Conservation (phyloP, 306 rosid species). For the Fragaria iinumae region DNA sequence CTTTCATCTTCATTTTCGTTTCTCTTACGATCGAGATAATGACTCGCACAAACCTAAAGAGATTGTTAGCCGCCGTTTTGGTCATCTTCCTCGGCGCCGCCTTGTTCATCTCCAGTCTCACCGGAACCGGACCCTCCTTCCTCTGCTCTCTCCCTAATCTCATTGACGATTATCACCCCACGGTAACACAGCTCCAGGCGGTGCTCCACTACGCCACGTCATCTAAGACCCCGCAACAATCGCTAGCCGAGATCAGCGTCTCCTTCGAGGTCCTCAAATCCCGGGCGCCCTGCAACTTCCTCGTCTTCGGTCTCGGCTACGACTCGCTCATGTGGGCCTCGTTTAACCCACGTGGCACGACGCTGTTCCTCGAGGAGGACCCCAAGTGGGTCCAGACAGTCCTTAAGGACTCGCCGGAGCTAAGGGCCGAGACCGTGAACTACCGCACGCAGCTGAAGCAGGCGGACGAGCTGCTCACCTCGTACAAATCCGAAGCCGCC, state of each 20-base stretch:
- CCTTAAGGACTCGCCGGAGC: conserved; percentile 55
- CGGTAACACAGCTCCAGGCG: conserved; percentile 51
- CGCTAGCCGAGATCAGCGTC: conserved; percentile 57
- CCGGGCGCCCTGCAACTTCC: conserved; percentile 58
- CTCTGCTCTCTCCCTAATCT: conserved; percentile 37
- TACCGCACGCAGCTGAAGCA: conserved; percentile 72
- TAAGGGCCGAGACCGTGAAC: conserved; percentile 55
- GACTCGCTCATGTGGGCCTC: conserved; percentile 97
- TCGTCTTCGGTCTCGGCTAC: conserved; percentile 83
- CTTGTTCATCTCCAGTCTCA: conserved; percentile 34
- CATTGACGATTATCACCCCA: conserved; percentile 16
- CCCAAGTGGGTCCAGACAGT: conserved; percentile 82
- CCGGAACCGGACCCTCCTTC: conserved; percentile 28
- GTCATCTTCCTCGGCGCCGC: conserved; percentile 49
- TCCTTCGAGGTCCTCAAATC: conserved; percentile 61
- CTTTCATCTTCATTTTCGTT: no score
- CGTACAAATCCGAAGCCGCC: conserved; percentile 35
- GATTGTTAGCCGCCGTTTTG: conserved; percentile 39
- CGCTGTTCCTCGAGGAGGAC: conserved; percentile 86
- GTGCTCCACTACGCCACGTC: conserved; percentile 93
- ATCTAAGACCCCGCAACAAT: conserved; percentile 62
- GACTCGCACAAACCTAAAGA: conserved; percentile 20
- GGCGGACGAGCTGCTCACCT: conserved; percentile 45
- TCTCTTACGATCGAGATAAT: conserved; percentile 27
- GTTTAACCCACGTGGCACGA: conserved; percentile 70